phyloP scores from a whole-genome alignment of 352 stramenopile species.

The Phytophthora chlamydospora region DNA sequence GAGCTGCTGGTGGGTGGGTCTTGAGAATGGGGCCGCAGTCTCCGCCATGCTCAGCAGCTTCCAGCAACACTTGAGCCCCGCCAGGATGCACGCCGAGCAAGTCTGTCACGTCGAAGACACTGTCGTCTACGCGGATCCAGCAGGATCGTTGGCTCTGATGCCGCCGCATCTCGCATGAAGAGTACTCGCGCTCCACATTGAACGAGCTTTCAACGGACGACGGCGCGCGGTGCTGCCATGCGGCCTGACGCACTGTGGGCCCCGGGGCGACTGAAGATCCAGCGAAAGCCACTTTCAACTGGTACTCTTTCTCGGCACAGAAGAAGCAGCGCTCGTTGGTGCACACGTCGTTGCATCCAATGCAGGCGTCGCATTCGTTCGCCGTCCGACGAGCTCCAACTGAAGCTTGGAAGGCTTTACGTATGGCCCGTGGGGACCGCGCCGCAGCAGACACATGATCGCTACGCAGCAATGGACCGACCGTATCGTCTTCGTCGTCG shows the following conservation, averaged over 20 bases:
- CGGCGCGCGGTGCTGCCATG: conserved; percentile 35
- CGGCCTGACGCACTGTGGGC: conserved; percentile 25
- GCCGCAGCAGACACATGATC: conserved; percentile 14
- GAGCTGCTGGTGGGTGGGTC: conserved; percentile 53
- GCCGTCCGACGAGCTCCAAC: conserved; percentile 33
- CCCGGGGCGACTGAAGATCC: conserved; percentile 30
- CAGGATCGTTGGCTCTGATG: conserved; percentile 85
- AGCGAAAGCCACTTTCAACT: conserved; percentile 57
- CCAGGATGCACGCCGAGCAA: conserved; percentile 90
- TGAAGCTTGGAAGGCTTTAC: conserved; percentile 30
- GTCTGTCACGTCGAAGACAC: conserved; percentile 92
- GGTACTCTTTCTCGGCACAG: conserved; percentile 79
- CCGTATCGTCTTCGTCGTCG: conserved; percentile 25
- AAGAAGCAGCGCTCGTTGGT: conserved; percentile 67
- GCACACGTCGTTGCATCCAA: conserved; percentile 82
- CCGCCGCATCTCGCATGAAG: conserved; percentile 88
- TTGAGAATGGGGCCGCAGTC: conserved; percentile 64
- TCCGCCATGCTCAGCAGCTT: conserved; percentile 52
- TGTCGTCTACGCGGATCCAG: conserved; percentile 90
- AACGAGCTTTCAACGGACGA: conserved; percentile 37
- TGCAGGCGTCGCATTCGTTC: conserved; percentile 74
- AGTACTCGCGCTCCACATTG: conserved; percentile 69
- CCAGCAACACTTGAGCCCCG: conserved; percentile 69
- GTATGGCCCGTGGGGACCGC: conserved; percentile 20
- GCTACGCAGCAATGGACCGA: conserved; percentile 17